A percentile compares a stretch with the other conserved stretches of the same genome.
Evolutionary conservation across 2,329 filamentous ascomycete species (phyloP).

Genomic region (Tolypocladium cylindrosporum): DNA sequence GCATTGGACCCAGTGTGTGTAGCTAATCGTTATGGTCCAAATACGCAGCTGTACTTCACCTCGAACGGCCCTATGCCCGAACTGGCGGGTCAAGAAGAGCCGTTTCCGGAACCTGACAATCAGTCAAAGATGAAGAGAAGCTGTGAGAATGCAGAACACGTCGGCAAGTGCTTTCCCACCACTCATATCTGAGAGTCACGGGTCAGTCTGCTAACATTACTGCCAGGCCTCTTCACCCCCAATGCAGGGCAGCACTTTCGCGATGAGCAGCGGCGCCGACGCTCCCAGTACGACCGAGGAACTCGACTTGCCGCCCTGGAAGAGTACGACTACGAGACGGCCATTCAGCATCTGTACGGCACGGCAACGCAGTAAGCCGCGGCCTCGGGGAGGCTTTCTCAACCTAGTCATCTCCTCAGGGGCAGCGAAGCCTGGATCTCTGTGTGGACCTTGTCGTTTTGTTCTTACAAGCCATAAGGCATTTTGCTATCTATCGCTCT

Average conservation of each 20-base stretch:
- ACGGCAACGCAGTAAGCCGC: conserved; percentile 6
- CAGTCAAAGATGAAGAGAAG: conserved; percentile 79
- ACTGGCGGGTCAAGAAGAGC: conserved; percentile 59
- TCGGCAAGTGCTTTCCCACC: conserved; percentile 48
- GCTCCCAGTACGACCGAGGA: conserved; percentile 73
- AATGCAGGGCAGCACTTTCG: conserved; percentile 63
- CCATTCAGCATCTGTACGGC: conserved; percentile 28
- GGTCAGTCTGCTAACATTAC: neutral
- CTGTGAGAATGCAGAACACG: conserved; percentile 75
- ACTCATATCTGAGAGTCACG: neutral
- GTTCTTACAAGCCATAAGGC: neutral
- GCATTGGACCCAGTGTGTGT: neutral
- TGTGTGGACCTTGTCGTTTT: neutral
- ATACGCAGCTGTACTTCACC: conserved; percentile 39
- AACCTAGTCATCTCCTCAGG: neutral
- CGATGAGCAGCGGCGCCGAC: conserved; percentile 65
- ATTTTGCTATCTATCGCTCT: conserved; percentile 9
- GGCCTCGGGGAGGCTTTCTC: neutral
- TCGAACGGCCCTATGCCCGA: conserved; percentile 36
- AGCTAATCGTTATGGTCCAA: neutral
- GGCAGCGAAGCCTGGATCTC: neutral
- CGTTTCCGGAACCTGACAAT: conserved; percentile 74
- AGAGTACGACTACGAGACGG: conserved; percentile 43
- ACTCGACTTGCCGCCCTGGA: conserved; percentile 62
- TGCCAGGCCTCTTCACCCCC: conserved; percentile 68